Base-by-base conservation (phyloP, 768 basidiomycete genomes). In the Suillus bovinus region DNA sequence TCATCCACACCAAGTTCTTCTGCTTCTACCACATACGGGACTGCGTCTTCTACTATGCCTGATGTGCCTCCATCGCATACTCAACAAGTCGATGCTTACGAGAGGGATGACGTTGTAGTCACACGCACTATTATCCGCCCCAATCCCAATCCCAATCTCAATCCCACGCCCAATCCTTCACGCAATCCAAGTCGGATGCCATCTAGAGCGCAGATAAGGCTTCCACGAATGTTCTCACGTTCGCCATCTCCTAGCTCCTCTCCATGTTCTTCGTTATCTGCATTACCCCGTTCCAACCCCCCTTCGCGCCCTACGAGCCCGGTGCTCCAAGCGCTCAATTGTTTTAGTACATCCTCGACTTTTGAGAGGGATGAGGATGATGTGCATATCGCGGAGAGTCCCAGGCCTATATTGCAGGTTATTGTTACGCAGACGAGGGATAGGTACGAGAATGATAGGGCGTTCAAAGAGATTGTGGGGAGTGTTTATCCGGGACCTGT, bases 71-170 rank as follows among this genome's bases (percentile, higher is more conserved):
- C 67, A 17, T 60, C 61, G 9, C 60, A 39, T 17, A 61, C 67
- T 31, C 66, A 42, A 49, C 72, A 66, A 36, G 68, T 70, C 6
- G 72, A 72, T 31, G 71, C 68, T 2, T 66, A 61, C 54, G 70
- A 71, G 62, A 68, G 70, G 16, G 77, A 77, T 7, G 71, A 74
- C 62, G 69, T 70, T 64, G 64, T 68, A 50, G 68, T 77, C 38
- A 75, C 75, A 41, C 78, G 78, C 61, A 78, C 75, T 52, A 73
- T 76, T 68, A 72, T 80, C 59, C 76, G 74, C n/a, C 78, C 77
- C 6, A 36, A 63, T 16, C 61, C 75, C 2, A 52, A 17, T 52
- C 50, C 50, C 1, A 52, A 13, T n/a, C 78, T 76, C 3, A 36
- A 63, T 16, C 61, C 75, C 2, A 52, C 29, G 31, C 50, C 50